Percentiles rank a stretch among this genome's conserved stretches.
Conservation (phyloP, 805 yeast species). For the Grigorovia jiainica region DNA sequence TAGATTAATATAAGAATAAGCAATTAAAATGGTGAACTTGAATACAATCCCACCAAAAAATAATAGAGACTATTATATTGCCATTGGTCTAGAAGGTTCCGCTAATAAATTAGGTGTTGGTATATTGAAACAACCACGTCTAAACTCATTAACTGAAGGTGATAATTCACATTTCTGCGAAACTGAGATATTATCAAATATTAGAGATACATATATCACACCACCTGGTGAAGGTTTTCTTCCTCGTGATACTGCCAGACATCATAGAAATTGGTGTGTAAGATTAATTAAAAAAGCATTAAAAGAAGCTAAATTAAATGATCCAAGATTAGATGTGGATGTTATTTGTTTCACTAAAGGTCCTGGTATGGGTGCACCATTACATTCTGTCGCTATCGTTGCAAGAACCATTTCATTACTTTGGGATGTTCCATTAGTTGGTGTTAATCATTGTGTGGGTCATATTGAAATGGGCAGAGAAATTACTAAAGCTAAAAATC, state of each 20-base stretch:
- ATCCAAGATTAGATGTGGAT: slow-evolving; percentile 44
- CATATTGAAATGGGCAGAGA: slow-evolving; percentile 99
- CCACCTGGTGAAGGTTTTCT: slow-evolving; percentile 98
- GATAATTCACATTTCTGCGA: slow-evolving; percentile 44
- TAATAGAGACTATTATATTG: slow-evolving; percentile 43
- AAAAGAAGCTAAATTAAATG: slow-evolving; percentile 44
- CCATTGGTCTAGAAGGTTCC: slow-evolving; percentile 92
- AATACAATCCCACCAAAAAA: slow-evolving; percentile 23
- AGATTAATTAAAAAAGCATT: slow-evolving; percentile 62
- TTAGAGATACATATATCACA: slow-evolving; percentile 88
- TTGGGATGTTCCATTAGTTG: slow-evolving; percentile 79
- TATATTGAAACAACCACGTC: slow-evolving; percentile 57
- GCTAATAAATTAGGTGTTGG: slow-evolving; percentile 97
- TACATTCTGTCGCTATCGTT: slow-evolving; percentile 85
- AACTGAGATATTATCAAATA: slow-evolving; percentile 75
- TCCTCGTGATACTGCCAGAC: slow-evolving; percentile 94
- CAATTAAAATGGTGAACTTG: slow-evolving; percentile 22
- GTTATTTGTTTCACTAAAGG: slow-evolving; percentile 94
- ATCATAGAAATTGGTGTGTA: slow-evolving; percentile 91
- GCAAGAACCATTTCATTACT: slow-evolving; percentile 77
- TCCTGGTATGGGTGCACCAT: slow-evolving; percentile 99
- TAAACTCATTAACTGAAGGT: slow-evolving; percentile 32
- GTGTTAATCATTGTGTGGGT: slow-evolving; percentile 96
- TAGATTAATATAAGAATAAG: too few relatives aligned
- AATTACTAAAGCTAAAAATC: slow-evolving; percentile 95